Evolutionary conservation across 768 basidiomycete species (phyloP), one percentile per base, ranked within the genome.

Genomic region (Tylopilus sp.): DNA sequence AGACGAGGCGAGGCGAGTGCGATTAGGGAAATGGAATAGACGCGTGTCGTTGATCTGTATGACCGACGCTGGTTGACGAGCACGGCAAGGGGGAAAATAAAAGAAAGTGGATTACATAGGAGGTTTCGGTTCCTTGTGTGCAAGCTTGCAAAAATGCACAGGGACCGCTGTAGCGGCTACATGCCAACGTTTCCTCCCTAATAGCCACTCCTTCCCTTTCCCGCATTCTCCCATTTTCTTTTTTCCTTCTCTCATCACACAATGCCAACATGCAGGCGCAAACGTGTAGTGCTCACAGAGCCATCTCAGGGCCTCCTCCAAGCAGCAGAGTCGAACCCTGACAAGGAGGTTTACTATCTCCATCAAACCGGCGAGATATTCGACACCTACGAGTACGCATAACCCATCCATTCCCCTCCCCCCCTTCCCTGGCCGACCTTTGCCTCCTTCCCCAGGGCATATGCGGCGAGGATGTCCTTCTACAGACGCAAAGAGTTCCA

Each of bases 351-450:
- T 69, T 98, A 85, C 74, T 95, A 90, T 76, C 86, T 98, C 65
- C 76, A 84, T 57, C 85, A 92, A 71, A 98, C 95, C 3, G 95
- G 95, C 65, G 95, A 98, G 81, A 90, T 98, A 71, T 98, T 98
- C 69, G 86, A 92, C 57, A 85, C 85, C 66, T 98, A 97, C 67
- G 94, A 97, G 95, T 97, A 65, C 67, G 90, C 49, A 50, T 64
- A 55, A 55, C 57, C 48, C 47, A 28, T n/a, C 41, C 56, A 52
- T 57, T 61, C 41, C n/a, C 57, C 60, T 53, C 58, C 50, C 50
- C 62, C 65, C 58, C 56, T 61, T 61, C 48, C 43, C 51, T 51
- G 68, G 60, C 50, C 55, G 49, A 38, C 59, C 44, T 35, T 46
- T 48, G 42, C 30, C 45, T 52, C 21, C 44, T 41, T 42, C 45